Evolutionary conservation across 495 filamentous ascomycete species (phyloP).

Genomic region (Tetracladium setigerum): DNA sequence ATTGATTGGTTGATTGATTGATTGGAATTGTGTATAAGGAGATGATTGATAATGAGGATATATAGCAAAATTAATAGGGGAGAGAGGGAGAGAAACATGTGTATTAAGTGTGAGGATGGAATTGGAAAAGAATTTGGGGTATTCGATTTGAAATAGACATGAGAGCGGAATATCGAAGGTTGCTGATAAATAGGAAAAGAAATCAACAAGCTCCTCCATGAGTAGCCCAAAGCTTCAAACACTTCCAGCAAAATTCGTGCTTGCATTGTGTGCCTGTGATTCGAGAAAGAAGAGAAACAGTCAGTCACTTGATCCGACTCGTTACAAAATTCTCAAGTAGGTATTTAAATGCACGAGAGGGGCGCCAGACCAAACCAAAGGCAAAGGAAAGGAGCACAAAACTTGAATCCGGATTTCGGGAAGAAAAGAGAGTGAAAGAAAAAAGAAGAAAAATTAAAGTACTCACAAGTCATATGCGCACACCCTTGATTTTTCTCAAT

Average conservation of each 20-base stretch:
- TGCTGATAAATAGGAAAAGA: no score
- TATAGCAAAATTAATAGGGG: no score
- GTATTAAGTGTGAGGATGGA: no score
- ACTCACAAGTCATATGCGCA: conserved; percentile 12
- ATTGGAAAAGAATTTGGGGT: no score
- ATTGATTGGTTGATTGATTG: no score
- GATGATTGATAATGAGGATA: no score
- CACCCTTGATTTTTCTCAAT: conserved; percentile 12
- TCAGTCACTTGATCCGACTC: conserved; percentile 5
- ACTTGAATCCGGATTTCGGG: not conserved
- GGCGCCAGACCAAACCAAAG: no score
- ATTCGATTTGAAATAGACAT: no score
- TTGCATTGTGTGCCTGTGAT: conserved; percentile 6
- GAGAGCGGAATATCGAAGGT: no score
- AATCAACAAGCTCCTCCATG: not conserved
- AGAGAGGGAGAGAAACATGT: no score
- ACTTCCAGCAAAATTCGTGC: conserved; percentile 11
- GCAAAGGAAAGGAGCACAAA: no score
- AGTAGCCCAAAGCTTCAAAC: not conserved
- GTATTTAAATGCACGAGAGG: not conserved
- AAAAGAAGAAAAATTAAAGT: not conserved
- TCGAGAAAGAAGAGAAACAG: not conserved
- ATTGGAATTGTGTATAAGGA: no score
- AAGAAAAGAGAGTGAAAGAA: not conserved
- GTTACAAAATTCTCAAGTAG: not conserved